Conservation (phyloP, 768 basidiomycete species). For the Tephrocybe rancida region DNA sequence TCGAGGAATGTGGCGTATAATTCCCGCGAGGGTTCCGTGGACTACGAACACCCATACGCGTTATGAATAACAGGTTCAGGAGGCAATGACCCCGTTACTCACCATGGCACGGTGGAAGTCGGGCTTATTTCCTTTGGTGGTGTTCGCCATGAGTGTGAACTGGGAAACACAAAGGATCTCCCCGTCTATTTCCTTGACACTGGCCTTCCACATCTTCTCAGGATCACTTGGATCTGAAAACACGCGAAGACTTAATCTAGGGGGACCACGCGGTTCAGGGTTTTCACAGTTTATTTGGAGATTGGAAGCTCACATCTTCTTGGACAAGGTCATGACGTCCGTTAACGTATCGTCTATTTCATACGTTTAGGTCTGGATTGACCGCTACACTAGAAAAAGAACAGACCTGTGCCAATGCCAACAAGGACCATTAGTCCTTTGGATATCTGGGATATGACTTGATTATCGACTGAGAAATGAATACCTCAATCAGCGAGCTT, state of each 20-base stretch:
- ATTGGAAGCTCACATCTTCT: conserved; percentile 71
- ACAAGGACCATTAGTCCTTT: conserved; percentile 89
- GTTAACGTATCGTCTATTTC: conserved; percentile 74
- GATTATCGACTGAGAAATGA: conserved; percentile 63
- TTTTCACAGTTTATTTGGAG: conserved; percentile 2
- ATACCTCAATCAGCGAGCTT: not conserved
- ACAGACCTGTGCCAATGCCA: conserved; percentile 80
- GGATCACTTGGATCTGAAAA: conserved; percentile 62
- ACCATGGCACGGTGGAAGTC: conserved; percentile 97
- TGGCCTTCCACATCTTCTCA: conserved; percentile 82
- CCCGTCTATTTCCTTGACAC: conserved; percentile 85
- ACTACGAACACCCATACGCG: conserved; percentile 37
- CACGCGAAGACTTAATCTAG: conserved; percentile 70
- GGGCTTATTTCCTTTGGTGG: conserved; percentile 85
- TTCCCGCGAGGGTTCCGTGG: conserved; percentile 63
- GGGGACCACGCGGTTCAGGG: conserved; percentile 3
- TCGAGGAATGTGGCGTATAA: conserved; percentile 77
- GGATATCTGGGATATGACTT: conserved; percentile 81
- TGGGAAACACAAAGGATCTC: conserved; percentile 95
- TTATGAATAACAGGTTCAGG: not conserved
- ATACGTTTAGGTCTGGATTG: conserved; percentile 5
- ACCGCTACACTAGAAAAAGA: not conserved
- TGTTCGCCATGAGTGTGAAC: conserved; percentile 88
- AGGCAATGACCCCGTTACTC: conserved; percentile 21
- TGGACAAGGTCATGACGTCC: conserved; percentile 73